A percentile compares a stretch with the other conserved stretches of the same genome.
These are phyloP conservation scores for Knoxdaviesia capensis DNA, from an alignment of 2,329 filamentous ascomycete species.

Conservation along the genomic window DNA sequence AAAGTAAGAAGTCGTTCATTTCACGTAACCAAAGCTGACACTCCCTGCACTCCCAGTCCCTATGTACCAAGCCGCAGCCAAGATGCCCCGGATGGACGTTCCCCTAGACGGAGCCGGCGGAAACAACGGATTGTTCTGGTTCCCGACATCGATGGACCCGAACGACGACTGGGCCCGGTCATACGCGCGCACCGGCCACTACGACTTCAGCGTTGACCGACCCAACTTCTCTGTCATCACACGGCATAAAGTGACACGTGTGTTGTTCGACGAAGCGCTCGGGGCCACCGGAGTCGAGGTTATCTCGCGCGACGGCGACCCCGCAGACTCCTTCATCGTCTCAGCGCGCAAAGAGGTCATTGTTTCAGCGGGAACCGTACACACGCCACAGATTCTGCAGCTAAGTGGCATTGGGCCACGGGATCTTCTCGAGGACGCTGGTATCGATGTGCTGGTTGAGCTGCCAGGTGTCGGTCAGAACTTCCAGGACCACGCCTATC, in stretches of 20 bases:
- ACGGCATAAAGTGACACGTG: constrained; percentile 15
- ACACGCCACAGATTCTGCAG: constrained; percentile 20
- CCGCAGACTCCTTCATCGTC: constrained; percentile 6
- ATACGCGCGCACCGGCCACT: constrained; percentile 10
- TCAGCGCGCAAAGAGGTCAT: constrained; percentile 15
- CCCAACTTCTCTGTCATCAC: constrained; percentile 8
- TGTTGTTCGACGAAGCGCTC: constrained; percentile 15
- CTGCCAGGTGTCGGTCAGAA: constrained; percentile 23
- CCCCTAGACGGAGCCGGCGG: constrained; percentile 9
- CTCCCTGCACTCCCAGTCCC: constrained; percentile 1
- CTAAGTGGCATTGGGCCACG: constrained; percentile 21
- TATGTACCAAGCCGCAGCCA: constrained; percentile 9
- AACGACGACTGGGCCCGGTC: constrained; percentile 7
- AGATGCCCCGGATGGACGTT: constrained; percentile 9
- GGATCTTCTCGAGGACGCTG: constrained; percentile 13
- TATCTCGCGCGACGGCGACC: constrained; percentile 5
- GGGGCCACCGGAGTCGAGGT: constrained; percentile 9
- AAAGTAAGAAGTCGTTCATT: too few species aligned
- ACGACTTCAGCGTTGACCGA: constrained; percentile 7
- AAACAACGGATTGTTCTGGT: constrained; percentile 11
- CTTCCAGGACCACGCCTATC: constrained; percentile 17
- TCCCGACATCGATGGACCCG: constrained; percentile 8
- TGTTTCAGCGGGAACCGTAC: constrained; percentile 15
- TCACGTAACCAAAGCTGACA: not conserved
- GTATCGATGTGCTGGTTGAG: constrained; percentile 17